Conservation (phyloP, 768 basidiomycete species). For the Tephrocybe rancida region DNA sequence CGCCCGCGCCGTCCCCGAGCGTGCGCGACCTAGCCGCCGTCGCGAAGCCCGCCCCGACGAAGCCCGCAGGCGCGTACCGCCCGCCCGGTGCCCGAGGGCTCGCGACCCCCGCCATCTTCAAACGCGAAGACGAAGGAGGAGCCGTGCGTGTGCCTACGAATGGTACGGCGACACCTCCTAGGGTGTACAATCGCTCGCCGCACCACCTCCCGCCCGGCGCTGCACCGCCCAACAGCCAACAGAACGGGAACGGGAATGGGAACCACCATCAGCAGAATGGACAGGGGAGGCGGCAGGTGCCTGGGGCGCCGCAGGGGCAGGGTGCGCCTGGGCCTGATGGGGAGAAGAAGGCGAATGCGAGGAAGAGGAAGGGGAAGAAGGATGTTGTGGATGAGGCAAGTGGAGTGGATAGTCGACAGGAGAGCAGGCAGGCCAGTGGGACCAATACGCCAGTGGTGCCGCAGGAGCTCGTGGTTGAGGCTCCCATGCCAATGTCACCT, state of each 20-base stretch:
- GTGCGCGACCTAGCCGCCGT: constrained; percentile 50
- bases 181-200: constrained; percentile 60
- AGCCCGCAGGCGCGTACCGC: constrained; percentile 12
- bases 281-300: constrained; percentile 60
- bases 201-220: constrained; percentile 46
- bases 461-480: constrained; percentile 19
- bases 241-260: constrained; percentile 2
- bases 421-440: constrained; percentile 19
- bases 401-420: constrained; percentile 36
- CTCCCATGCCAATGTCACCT: constrained; percentile 39
- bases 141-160: constrained; percentile 49
- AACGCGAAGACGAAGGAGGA: constrained; percentile 90
- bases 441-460: constrained; percentile 10
- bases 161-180: constrained; percentile 60
- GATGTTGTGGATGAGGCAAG: constrained; percentile 31
- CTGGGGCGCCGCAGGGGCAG: constrained; percentile 54
- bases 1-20: constrained; percentile 66
- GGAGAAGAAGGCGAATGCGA: constrained; percentile 28
- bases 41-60: constrained; percentile 58
- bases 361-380: constrained; percentile 54
- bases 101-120: constrained; percentile 86
- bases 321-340: constrained; percentile 44
- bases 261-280: constrained; percentile 9
- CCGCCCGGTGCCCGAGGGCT: constrained; percentile 90
- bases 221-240: constrained; percentile 31